Conservation (phyloP, 2,329 filamentous ascomycete genomes). For the Ascochyta viciae-villosae region DNA sequence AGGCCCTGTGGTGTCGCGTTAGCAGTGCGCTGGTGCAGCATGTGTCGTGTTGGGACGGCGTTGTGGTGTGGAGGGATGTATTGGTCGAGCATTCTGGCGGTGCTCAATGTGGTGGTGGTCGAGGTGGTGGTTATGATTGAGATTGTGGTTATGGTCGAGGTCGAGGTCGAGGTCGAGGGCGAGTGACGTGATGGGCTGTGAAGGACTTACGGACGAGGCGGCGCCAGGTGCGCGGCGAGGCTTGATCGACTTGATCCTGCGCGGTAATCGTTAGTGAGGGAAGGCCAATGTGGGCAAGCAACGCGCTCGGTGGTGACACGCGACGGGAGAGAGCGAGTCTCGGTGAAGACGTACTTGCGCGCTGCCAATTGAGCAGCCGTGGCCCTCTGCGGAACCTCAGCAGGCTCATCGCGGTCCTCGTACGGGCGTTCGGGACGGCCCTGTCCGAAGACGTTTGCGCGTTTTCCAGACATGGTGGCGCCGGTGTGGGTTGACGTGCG, state of each 20-base stretch:
- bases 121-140: no score
- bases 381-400: slow-evolving; percentile 58
- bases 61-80: slow-evolving; percentile 17
- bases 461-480: slow-evolving; percentile 41
- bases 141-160: neutral
- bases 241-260: slow-evolving; percentile 38
- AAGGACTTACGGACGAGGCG: slow-evolving; percentile 36
- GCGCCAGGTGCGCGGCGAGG: slow-evolving; percentile 30
- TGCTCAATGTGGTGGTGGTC: neutral
- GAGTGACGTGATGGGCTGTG: slow-evolving; percentile 1
- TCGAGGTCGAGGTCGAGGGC: slow-evolving; percentile 1
- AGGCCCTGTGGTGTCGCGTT: slow-evolving; percentile 30
- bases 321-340: slow-evolving; percentile 2
- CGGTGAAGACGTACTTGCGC: slow-evolving; percentile 54
- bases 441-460: slow-evolving; percentile 37
- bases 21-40: slow-evolving; percentile 21
- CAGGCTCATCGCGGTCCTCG: slow-evolving; percentile 43
- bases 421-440: slow-evolving; percentile 38
- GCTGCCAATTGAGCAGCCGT: slow-evolving; percentile 62
- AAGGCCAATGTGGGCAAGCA: neutral
- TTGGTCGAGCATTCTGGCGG: slow-evolving; percentile 8
- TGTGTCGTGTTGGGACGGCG: slow-evolving; percentile 16
- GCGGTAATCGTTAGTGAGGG: slow-evolving; percentile 26
- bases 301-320: neutral
- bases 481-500: slow-evolving; percentile 16